Conservation (phyloP, 306 rosid genomes). For the Prinsepia uniflora region DNA sequence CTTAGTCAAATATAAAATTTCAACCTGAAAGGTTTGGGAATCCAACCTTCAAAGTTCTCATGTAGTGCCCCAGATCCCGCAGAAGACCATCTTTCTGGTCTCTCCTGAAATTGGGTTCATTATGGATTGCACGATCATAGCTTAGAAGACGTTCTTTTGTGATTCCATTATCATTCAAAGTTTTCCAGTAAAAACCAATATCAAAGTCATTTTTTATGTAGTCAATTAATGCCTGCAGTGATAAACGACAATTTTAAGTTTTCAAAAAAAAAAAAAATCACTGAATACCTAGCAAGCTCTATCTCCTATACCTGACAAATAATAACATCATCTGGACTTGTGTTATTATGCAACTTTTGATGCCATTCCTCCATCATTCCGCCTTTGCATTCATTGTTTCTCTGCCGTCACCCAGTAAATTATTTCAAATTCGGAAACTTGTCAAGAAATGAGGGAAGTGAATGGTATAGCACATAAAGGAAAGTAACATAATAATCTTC, state of each 20-base stretch:
- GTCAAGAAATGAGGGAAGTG: conserved; percentile 17
- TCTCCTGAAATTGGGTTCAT: conserved; percentile 73
- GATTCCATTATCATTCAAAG: conserved; percentile 85
- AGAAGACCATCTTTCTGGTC: conserved; percentile 85
- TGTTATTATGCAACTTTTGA: conserved; percentile 96
- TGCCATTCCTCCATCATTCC: conserved; percentile 99
- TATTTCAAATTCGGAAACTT: conserved; percentile 20
- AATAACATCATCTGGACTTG: conserved; percentile 96
- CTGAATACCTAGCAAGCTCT: conserved; percentile 23
- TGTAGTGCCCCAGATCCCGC: conserved; percentile 75
- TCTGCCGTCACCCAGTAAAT: conserved; percentile 45
- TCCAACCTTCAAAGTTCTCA: conserved; percentile 93
- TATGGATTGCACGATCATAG: conserved; percentile 90
- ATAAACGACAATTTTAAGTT: conserved; percentile 23
- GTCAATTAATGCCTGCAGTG: conserved; percentile 79
- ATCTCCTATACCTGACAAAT: conserved; percentile 81
- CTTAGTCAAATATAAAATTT: conserved; percentile 17
- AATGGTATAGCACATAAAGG: conserved; percentile 10
- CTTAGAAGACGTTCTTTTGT: conserved; percentile 95
- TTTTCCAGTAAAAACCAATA: conserved; percentile 79
- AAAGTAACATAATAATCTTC: conserved; percentile 17
- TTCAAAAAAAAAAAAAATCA: conserved; percentile 15
- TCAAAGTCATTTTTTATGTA: conserved; percentile 74
- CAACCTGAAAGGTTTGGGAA: conserved; percentile 25
- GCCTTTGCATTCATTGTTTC: conserved; percentile 81